Base-by-base conservation (phyloP, 1,284 basidiomycete genomes). In the Puccinia coronata region DNA sequence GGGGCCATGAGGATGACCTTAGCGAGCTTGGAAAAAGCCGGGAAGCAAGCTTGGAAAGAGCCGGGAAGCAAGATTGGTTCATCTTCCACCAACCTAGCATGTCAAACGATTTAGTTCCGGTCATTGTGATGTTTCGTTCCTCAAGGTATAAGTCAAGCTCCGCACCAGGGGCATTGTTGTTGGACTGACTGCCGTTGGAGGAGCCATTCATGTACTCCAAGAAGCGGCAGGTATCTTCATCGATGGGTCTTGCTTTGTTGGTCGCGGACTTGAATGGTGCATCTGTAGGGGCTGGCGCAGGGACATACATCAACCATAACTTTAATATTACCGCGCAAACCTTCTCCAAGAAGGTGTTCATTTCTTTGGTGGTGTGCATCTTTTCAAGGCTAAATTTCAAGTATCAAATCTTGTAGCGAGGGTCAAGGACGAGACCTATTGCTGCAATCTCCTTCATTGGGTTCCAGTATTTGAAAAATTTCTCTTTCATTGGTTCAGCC, bases 71-170 rank as follows among this genome's bases (percentile, higher is more conserved):
- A 59, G 11, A 11, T n/a, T 63, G 8, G 20, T 63, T 63, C 34
- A 63, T 5, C 25, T 63, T 63, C 59, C 12, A 63, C 59, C 59
- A 63, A 63, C 28, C 59, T 8, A 63, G 28, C 28, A 63, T 6
- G 34, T 63, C 59, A 31, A 63, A 63, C 6, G 4, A 6, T 31
- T 63, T 16, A 28, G 20, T 31, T 12, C 6, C 6, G 59, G 11
- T 31, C 8, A 63, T 63, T 6, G 4, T 31, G 34, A 63, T 63
- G 25, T 63, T 63, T 20, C 28, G 4, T 20, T 63, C 59, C 59
- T 63, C 25, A 6, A 63, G 59, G 28, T 63, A 63, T 20, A 63
- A 28, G 28, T 63, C 59, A 63, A 63, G 59, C 16, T 63, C 23
- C 18, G 59, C 59, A 63, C 59, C 2, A 16, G 59, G 59, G 6